Conservation (phyloP, 140 eudicot genomes). For the Anethum foeniculum region DNA sequence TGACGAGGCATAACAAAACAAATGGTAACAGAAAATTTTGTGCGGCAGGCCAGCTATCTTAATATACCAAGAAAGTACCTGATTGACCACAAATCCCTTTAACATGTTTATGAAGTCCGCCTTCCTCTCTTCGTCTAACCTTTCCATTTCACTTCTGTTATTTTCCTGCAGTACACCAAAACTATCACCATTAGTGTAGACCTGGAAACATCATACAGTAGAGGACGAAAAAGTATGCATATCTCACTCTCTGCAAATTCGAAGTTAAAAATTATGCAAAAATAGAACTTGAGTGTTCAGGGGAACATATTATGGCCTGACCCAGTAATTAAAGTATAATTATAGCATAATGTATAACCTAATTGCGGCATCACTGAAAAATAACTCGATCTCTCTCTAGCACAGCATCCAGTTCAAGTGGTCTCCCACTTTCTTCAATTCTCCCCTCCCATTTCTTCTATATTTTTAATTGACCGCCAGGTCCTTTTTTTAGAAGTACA, state of each 20-base stretch:
- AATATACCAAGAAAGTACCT: conserved; percentile 40
- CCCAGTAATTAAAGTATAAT: too few species aligned
- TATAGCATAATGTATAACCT: too few species aligned
- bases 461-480: neutral
- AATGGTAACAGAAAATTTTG: neutral
- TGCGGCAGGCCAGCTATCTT: neutral
- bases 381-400: neutral
- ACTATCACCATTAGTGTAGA: conserved; percentile 2
- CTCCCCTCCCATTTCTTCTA: neutral
- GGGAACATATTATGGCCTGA: too few species aligned
- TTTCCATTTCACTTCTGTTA: conserved; percentile 55
- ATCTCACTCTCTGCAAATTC: neutral
- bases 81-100: conserved; percentile 74
- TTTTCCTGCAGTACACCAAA: conserved; percentile 56
- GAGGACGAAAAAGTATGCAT: neutral
- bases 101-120: conserved; percentile 61
- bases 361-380: too few species aligned
- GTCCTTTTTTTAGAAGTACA: neutral
- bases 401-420: neutral
- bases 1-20: neutral
- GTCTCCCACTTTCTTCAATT: neutral
- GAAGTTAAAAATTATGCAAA: neutral
- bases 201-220: conserved; percentile 1
- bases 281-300: too few species aligned
- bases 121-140: conserved; percentile 61